These are phyloP conservation scores for Gymnopilus dilepis DNA, from an alignment of 768 basidiomycete species.

Conservation along the genomic window DNA sequence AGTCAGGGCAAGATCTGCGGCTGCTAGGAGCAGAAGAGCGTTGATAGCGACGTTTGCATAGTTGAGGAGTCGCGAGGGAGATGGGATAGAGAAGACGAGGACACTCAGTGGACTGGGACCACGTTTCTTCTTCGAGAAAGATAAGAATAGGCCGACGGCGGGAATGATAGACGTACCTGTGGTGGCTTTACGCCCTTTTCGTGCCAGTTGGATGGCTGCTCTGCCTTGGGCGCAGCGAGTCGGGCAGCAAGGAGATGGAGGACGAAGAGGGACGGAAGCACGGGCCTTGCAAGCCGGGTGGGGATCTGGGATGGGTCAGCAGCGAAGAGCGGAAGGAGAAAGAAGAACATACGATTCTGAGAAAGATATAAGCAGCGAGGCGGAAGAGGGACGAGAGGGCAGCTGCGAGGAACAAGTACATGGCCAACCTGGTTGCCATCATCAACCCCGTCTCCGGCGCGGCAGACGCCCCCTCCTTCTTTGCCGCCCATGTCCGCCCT, in stretches of 20 bases:
- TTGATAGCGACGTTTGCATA: slow-evolving; percentile 38
- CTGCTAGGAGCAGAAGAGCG: slow-evolving; percentile 36
- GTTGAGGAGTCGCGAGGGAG: slow-evolving; percentile 35
- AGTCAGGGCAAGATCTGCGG: slow-evolving; percentile 55
- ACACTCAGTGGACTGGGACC: slow-evolving; percentile 19
- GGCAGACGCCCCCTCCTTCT: slow-evolving; percentile 57
- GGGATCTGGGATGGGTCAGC: slow-evolving; percentile 44
- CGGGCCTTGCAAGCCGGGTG: slow-evolving; percentile 36
- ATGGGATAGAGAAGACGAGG: slow-evolving; percentile 42
- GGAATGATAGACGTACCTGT: neutral
- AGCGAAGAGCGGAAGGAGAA: neutral
- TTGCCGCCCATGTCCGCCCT: slow-evolving; percentile 67
- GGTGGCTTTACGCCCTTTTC: slow-evolving; percentile 6
- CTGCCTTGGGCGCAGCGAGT: slow-evolving; percentile 5
- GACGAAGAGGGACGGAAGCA: slow-evolving; percentile 37
- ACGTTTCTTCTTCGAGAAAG: neutral
- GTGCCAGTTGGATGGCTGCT: slow-evolving; percentile 3
- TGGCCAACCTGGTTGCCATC: slow-evolving; percentile 42
- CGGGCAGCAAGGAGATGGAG: slow-evolving; percentile 30
- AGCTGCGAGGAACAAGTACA: slow-evolving; percentile 30
- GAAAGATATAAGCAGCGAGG: slow-evolving; percentile 49
- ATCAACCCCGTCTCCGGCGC: slow-evolving; percentile 82
- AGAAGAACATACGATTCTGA: slow-evolving; percentile 49
- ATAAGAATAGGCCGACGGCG: neutral
- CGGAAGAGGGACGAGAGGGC: slow-evolving; percentile 45